Conservation (phyloP, 2,329 filamentous ascomycete species). For the Trichophaea hybrida region DNA sequence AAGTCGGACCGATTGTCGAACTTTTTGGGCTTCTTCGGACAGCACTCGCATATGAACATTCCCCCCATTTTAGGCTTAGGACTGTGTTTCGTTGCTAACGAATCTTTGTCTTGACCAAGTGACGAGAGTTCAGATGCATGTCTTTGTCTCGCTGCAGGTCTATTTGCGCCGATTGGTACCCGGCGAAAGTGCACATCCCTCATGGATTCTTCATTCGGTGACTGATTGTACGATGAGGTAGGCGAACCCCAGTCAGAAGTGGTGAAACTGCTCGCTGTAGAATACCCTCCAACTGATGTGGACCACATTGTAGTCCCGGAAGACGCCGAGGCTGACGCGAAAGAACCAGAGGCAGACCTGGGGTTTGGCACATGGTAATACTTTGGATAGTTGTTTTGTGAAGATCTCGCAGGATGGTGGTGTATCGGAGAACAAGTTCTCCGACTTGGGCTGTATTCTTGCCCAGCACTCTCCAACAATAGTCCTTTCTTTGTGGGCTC, state of each 20-base stretch:
- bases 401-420: conserved; percentile 1
- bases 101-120: conserved; percentile 14
- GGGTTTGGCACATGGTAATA: conserved; percentile 2
- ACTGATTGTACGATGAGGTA: conserved; percentile 12
- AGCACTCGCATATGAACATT: conserved; percentile 74
- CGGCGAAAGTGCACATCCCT: neutral
- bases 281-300: conserved; percentile 16
- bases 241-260: conserved; percentile 19
- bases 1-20: conserved; percentile 76
- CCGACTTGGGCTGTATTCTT: conserved; percentile 15
- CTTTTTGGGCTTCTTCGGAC: conserved; percentile 92
- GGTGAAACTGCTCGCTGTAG: conserved; percentile 19
- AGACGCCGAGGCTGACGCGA: conserved; percentile 15
- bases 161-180: neutral
- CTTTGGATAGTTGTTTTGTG: neutral
- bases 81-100: conserved; percentile 33
- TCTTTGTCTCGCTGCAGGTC: conserved; percentile 13
- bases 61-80: conserved; percentile 42
- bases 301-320: conserved; percentile 21
- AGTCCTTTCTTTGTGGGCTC: conserved; percentile 21
- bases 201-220: neutral
- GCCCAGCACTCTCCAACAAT: conserved; percentile 12
- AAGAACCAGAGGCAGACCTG: conserved; percentile 16
- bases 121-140: conserved; percentile 12
- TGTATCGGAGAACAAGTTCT: conserved; percentile 21